Base-by-base conservation (phyloP, 2,329 filamentous ascomycete genomes). In the Claviceps purpurea region DNA sequence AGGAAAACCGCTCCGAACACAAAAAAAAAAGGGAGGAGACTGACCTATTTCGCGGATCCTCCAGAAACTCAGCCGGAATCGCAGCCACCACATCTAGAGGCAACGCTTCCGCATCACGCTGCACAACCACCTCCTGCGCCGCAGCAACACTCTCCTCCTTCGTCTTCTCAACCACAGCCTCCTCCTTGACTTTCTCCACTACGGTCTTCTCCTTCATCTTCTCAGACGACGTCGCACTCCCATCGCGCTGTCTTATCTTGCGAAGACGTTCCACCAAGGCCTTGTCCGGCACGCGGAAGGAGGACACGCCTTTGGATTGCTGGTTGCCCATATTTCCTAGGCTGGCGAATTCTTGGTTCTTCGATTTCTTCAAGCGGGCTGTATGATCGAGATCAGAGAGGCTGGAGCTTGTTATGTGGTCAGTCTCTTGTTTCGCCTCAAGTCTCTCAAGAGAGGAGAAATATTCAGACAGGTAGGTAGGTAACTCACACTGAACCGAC, bases 31-130 rank as follows among this genome's bases (percentile, higher is more conserved):
- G 10, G 30, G 3, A 34, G 10, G 10, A 7, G 4, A 54, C 50
- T 50, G n/a, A 82, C 82, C 77, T 81, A 71, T 76, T 82, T 69
- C 81, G 81, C 18, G 83, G 78, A 61, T 87, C 81, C 47, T 75
- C 68, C 56, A 87, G 71, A 38, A 86, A 68, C 58, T 75, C 69
- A 48, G 73, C 72, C 66, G 85, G 79, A 81, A 83, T 85, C 47
- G 74, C 64, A 53, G 72, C 66, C 11, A 81, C 70, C 5, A 73
- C 65, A 13, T 71, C 62, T 13, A 80, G 64, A 1, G 75, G 75
- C 3, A 88, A 70, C 51, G 66, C 65, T 60, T 75, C 68, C 1
- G 71, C 66, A 42, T 67, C 56, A 10, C 59, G 60, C 10, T 34
- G 20, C 41, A n/a, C 18, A 22, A 20, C 10, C 41, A 10, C 41